These are phyloP conservation scores for Macrolepiota dolichaula DNA, from an alignment of 768 basidiomycete genomes.

Conservation along the genomic window DNA sequence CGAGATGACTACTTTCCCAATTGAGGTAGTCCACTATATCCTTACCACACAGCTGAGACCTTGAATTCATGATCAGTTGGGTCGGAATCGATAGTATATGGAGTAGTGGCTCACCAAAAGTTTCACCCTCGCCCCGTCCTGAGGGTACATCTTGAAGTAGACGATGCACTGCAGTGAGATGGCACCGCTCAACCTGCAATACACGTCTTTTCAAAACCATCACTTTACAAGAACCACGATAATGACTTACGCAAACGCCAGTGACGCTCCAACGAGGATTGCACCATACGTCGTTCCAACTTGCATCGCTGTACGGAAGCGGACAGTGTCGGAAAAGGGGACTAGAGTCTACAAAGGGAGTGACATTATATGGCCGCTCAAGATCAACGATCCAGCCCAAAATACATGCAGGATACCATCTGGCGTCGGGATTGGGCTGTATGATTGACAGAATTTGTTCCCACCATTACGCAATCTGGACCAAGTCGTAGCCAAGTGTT, in stretches of 20 bases:
- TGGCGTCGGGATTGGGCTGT: not conserved
- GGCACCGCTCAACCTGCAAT: slow-evolving; percentile 35
- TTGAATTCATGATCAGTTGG: slow-evolving; percentile 1
- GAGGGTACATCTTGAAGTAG: slow-evolving; percentile 36
- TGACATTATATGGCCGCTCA: not conserved
- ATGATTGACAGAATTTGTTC: not conserved
- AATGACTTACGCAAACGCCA: slow-evolving; percentile 33
- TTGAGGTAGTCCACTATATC: not conserved
- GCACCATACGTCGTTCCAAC: slow-evolving; percentile 34
- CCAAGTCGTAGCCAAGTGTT: too few species aligned
- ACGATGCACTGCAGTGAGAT: slow-evolving; percentile 35
- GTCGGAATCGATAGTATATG: not conserved
- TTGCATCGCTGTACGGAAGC: not conserved
- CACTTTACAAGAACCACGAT: not conserved
- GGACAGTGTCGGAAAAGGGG: not conserved
- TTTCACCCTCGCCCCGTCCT: slow-evolving; percentile 27
- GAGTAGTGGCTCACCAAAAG: slow-evolving; percentile 25
- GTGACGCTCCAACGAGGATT: slow-evolving; percentile 35
- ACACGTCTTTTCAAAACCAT: not conserved
- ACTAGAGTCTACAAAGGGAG: not conserved
- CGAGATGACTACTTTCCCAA: not conserved
- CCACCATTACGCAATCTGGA: not conserved
- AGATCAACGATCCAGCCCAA: not conserved
- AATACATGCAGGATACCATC: not conserved
- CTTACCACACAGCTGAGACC: slow-evolving; percentile 27